Conservation (phyloP, 1,284 basidiomycete genomes). For the Ustilago xerochloae region DNA sequence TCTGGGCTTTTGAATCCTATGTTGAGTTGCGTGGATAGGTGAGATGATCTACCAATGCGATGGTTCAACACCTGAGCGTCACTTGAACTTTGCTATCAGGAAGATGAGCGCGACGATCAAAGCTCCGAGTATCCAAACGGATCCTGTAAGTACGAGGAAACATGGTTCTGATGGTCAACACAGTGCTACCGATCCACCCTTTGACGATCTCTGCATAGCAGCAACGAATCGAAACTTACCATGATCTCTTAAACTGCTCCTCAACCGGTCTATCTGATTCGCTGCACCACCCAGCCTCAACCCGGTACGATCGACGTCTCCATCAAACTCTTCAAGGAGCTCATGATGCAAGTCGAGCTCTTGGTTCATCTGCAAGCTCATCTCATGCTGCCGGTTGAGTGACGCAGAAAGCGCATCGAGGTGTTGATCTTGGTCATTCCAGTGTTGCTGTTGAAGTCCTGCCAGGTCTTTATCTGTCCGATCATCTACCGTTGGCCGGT, state of each 20-base stretch:
- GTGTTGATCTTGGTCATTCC: slow-evolving; percentile 58
- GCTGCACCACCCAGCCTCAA: slow-evolving; percentile 57
- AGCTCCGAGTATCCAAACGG: slow-evolving; percentile 51
- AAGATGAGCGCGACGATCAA: slow-evolving; percentile 59
- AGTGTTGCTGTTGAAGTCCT: slow-evolving; percentile 41
- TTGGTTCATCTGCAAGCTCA: slow-evolving; percentile 65
- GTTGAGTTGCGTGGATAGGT: no score
- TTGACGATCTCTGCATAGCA: no score
- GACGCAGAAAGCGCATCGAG: slow-evolving; percentile 58
- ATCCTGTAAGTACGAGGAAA: slow-evolving; percentile 24
- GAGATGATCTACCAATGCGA: neutral
- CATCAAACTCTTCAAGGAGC: slow-evolving; percentile 56
- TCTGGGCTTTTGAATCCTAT: no score
- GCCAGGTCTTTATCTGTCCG: slow-evolving; percentile 11
- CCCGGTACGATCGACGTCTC: slow-evolving; percentile 55
- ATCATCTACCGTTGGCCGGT: neutral
- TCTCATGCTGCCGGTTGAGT: slow-evolving; percentile 61
- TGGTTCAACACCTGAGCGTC: neutral
- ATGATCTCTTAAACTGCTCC: slow-evolving; percentile 57
- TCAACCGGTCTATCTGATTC: slow-evolving; percentile 51
- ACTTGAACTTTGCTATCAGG: slow-evolving; percentile 61
- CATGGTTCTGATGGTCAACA: neutral
- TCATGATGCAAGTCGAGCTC: slow-evolving; percentile 64
- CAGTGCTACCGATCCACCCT: neutral
- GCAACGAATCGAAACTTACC: slow-evolving; percentile 42